phyloP scores from a whole-genome alignment of 768 basidiomycete genomes.

The Serpula lacrymans region DNA sequence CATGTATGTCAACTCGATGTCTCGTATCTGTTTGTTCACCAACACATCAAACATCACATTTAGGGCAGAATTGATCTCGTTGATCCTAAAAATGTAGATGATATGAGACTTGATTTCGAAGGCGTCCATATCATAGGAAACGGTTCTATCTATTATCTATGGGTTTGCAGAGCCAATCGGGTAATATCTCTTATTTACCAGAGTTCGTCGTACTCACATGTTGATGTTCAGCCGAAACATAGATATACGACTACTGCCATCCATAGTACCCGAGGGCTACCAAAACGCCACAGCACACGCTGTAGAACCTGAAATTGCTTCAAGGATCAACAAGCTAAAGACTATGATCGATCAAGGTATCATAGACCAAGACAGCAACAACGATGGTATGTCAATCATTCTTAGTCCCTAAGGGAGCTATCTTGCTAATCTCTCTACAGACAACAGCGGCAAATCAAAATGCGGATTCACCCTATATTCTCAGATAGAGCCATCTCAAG shows the following conservation, averaged over 20 bases:
- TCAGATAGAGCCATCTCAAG: conserved; percentile 53
- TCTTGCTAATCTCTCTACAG: conserved; percentile 25
- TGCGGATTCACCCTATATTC: conserved; percentile 69
- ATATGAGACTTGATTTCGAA: conserved; percentile 69
- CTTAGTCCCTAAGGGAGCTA: no score
- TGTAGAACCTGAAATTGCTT: conserved; percentile 56
- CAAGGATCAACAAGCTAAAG: conserved; percentile 56
- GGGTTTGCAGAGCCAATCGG: conserved; percentile 64
- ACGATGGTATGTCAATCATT: conserved; percentile 21
- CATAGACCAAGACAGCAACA: conserved; percentile 49
- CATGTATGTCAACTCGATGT: conserved; percentile 63
- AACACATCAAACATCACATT: conserved; percentile 2
- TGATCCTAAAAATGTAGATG: conserved; percentile 47
- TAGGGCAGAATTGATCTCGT: conserved; percentile 75
- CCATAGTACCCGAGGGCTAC: conserved; percentile 53
- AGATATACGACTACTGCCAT: conserved; percentile 66
- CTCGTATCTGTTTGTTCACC: conserved; percentile 5
- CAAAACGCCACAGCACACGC: conserved; percentile 58
- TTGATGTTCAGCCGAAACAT: conserved; percentile 42
- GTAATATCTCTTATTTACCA: conserved; percentile 30
- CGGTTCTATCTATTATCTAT: conserved; percentile 75
- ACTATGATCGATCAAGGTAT: conserved; percentile 64
- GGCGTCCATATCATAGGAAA: conserved; percentile 72
- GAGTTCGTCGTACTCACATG: neutral
- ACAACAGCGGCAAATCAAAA: conserved; percentile 41